These are phyloP conservation scores for Letharia lupina DNA, from an alignment of 495 filamentous ascomycete genomes.

Conservation along the genomic window DNA sequence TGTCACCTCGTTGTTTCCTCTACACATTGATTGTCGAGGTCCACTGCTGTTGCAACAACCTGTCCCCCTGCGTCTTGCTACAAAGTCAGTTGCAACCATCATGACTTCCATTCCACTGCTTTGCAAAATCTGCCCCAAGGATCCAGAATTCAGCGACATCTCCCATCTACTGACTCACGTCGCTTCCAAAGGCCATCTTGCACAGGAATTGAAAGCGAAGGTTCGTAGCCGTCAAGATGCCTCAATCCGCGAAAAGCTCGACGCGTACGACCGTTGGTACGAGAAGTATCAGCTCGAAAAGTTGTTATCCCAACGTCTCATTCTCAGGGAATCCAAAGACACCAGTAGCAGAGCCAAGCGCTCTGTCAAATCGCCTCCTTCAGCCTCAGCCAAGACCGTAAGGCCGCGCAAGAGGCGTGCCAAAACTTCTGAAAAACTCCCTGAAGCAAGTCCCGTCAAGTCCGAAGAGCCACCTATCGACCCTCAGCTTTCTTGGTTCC, in stretches of 20 bases:
- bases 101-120: conserved; percentile 54
- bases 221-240: conserved; percentile 53
- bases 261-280: conserved; percentile 65
- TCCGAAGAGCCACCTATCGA: conserved; percentile 18
- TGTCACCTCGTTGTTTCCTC: conserved; percentile 18
- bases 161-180: conserved; percentile 87
- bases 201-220: conserved; percentile 62
- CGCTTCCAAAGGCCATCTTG: conserved; percentile 74
- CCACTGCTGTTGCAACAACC: conserved; percentile 22
- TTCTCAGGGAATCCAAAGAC: conserved; percentile 59
- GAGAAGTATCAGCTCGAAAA: conserved; percentile 50
- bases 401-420: conserved; percentile 10
- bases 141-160: conserved; percentile 72
- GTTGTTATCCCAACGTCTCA: conserved; percentile 62
- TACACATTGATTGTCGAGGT: conserved; percentile 9
- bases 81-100: conserved; percentile 21
- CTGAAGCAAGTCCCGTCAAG: conserved; percentile 6
- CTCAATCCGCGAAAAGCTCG: conserved; percentile 40
- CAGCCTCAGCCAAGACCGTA: not conserved
- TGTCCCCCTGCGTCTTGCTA: conserved; percentile 27
- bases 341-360: conserved; percentile 10
- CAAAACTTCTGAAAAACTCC: not conserved
- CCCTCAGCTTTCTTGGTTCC: conserved; percentile 19
- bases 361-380: not conserved
- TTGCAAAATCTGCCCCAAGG: conserved; percentile 73